Evolutionary conservation across 2,329 filamentous ascomycete species (phyloP).

Genomic region (Alternaria arborescens): DNA sequence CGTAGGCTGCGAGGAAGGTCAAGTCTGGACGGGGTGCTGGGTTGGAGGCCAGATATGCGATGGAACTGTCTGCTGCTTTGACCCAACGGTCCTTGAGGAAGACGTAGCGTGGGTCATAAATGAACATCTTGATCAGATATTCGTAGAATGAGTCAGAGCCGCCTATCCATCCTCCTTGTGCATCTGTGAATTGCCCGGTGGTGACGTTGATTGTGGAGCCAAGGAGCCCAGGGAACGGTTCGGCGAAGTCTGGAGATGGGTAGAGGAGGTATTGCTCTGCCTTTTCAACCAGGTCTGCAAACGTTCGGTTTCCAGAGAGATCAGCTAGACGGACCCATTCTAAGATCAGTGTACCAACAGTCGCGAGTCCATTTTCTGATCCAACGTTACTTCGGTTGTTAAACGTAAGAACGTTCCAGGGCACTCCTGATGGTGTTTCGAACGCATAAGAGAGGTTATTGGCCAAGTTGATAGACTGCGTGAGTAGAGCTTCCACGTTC

Average conservation of each 20-base stretch:
- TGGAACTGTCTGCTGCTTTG: conserved; percentile 76
- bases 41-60: conserved; percentile 73
- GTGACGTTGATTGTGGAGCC: conserved; percentile 72
- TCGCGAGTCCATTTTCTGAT: conserved; percentile 75
- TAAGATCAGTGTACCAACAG: conserved; percentile 78
- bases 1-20: conserved; percentile 72
- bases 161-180: conserved; percentile 77
- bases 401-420: conserved; percentile 73
- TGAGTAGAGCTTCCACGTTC: conserved; percentile 67
- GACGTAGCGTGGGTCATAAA: conserved; percentile 76
- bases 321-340: conserved; percentile 87
- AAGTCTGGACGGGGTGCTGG: conserved; percentile 72
- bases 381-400: conserved; percentile 58
- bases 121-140: conserved; percentile 90
- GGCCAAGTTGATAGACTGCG: conserved; percentile 73
- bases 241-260: conserved; percentile 67
- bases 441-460: conserved; percentile 81
- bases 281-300: conserved; percentile 71
- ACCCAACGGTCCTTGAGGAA: conserved; percentile 77
- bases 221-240: conserved; percentile 80
- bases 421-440: conserved; percentile 76
- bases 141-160: conserved; percentile 86
- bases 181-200: conserved; percentile 73
- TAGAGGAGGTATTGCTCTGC: conserved; percentile 75
- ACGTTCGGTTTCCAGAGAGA: conserved; percentile 72